phyloP scores from a whole-genome alignment of 2,329 filamentous ascomycete species.

The Colletotrichum abscissum region DNA sequence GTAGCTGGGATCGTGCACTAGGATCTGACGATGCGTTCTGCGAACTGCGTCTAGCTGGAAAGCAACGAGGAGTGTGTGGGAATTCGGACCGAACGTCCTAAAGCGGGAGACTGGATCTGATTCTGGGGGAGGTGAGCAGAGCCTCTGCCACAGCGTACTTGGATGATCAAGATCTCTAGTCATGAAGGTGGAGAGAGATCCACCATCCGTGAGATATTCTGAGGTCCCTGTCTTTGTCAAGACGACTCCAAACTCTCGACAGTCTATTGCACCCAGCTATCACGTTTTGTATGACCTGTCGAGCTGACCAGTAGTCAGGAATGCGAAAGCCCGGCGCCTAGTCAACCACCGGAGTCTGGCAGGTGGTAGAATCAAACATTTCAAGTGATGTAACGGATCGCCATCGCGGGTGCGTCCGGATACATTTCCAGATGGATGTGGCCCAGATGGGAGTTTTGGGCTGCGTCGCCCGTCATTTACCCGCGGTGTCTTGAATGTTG shows the following conservation, averaged over 20 bases:
- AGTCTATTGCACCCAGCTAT: neutral
- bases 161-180: neutral
- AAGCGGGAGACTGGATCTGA: neutral
- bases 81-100: slow-evolving; percentile 4
- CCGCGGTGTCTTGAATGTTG: slow-evolving; percentile 16
- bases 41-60: neutral
- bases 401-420: slow-evolving; percentile 17
- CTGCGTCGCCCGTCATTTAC: neutral
- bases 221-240: neutral
- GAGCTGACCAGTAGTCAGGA: slow-evolving; percentile 1
- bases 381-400: slow-evolving; percentile 31
- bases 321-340: slow-evolving; percentile 2
- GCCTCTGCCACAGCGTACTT: neutral
- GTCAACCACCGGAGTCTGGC: slow-evolving; percentile 15
- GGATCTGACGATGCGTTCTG: neutral
- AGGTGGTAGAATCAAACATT: slow-evolving; percentile 14
- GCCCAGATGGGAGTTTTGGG: neutral
- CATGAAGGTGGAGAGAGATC: neutral
- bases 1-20: neutral
- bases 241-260: neutral
- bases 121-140: neutral
- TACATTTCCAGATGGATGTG: slow-evolving; percentile 11
- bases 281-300: neutral
- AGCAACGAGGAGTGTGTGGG: neutral
- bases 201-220: neutral